Conservation (phyloP, 2,329 filamentous ascomycete genomes). For the Emericellopsis atlantica region DNA sequence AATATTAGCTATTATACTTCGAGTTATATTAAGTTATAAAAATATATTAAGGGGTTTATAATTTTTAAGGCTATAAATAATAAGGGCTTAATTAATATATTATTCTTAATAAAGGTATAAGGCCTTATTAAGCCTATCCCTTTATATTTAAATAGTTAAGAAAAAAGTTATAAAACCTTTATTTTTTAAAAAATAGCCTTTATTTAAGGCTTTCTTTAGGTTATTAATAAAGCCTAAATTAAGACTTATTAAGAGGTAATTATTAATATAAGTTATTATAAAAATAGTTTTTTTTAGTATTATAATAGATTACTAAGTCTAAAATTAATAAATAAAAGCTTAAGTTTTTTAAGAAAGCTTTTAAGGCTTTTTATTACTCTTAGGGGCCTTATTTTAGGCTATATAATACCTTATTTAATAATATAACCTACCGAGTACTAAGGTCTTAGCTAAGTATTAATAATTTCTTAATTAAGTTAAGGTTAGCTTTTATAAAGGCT, state of each 20-base stretch:
- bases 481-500: neutral
- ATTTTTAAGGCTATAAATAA: conserved; percentile 2
- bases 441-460: no score
- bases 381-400: no score
- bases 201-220: conserved; percentile 2
- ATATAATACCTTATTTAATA: neutral
- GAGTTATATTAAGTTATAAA: conserved; percentile 2
- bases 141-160: neutral
- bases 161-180: neutral
- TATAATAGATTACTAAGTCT: neutral
- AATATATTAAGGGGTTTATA: neutral
- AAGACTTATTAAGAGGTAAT: neutral
- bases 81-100: conserved; percentile 3
- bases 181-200: neutral
- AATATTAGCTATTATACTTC: conserved; percentile 1
- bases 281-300: neutral
- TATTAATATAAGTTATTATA: neutral
- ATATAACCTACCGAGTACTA: no score
- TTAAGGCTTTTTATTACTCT: no score
- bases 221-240: conserved; percentile 1
- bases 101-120: conserved; percentile 1
- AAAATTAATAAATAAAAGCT: no score
- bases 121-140: conserved; percentile 1
- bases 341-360: no score
- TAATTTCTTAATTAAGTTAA: neutral